Conservation (phyloP, 1,284 basidiomycete genomes). For the Taiwanofungus camphoratus region DNA sequence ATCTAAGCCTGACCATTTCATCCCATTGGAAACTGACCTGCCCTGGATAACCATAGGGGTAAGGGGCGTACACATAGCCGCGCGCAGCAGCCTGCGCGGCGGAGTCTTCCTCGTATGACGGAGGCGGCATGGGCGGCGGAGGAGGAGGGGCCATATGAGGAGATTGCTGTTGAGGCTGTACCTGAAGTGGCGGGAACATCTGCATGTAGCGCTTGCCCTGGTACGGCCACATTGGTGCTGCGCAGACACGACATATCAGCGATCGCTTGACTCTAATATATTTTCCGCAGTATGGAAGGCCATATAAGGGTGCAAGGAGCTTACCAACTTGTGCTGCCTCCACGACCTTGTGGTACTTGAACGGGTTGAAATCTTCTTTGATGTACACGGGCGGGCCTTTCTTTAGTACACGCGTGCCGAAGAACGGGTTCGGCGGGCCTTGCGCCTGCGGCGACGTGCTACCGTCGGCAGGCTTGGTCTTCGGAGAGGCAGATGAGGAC, state of each 20-base stretch:
- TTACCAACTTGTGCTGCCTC: conserved; percentile 69
- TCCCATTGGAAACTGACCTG: conserved; percentile 43
- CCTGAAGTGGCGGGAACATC: conserved; percentile 62
- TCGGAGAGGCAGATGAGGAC: conserved; percentile 50
- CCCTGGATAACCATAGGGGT: conserved; percentile 67
- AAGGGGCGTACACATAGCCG: conserved; percentile 67
- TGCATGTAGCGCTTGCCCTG: conserved; percentile 79
- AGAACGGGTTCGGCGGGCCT: conserved; percentile 75
- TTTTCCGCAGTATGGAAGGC: conserved; percentile 1
- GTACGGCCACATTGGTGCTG: conserved; percentile 82
- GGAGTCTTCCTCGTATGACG: conserved; percentile 66
- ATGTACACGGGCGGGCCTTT: conserved; percentile 68
- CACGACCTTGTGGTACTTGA: conserved; percentile 79
- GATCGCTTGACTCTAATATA: conserved; percentile 1
- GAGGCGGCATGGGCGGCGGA: conserved; percentile 62
- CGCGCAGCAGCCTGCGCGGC: conserved; percentile 54
- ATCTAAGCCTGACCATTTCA: no score
- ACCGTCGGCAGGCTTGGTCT: conserved; percentile 46
- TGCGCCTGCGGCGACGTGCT: conserved; percentile 25
- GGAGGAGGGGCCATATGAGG: conserved; percentile 63
- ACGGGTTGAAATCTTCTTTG: conserved; percentile 94
- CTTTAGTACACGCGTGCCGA: conserved; percentile 73
- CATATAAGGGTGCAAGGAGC: conserved; percentile 26
- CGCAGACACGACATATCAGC: conserved; percentile 6
- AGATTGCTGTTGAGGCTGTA: conserved; percentile 48